These are phyloP conservation scores for Zizania latifolia DNA, from an alignment of 176 grass and related monocot species.

Conservation along the genomic window DNA sequence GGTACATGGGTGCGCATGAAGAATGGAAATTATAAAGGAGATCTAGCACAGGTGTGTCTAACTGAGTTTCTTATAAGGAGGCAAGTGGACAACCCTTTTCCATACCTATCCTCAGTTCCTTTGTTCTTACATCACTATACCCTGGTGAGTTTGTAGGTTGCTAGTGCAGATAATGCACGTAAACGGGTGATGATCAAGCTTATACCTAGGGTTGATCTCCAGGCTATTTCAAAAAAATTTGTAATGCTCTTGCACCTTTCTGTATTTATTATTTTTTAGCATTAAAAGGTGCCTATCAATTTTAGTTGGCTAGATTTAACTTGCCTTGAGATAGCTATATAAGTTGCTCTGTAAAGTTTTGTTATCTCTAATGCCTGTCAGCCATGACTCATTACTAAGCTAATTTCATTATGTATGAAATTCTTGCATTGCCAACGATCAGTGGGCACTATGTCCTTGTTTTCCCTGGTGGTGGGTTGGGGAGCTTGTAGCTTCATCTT, in stretches of 20 bases:
- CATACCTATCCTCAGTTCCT: conserved; percentile 21
- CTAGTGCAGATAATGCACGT: conserved; percentile 50
- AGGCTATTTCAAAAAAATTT: conserved; percentile 83
- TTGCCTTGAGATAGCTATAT: neutral
- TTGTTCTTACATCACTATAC: conserved; percentile 27
- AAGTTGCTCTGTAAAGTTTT: neutral
- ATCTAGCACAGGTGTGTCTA: conserved; percentile 69
- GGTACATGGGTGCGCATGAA: conserved; percentile 93
- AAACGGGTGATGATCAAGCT: conserved; percentile 85
- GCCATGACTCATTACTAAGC: neutral
- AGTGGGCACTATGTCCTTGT: neutral
- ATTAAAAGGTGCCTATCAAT: neutral
- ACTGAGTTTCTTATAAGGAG: neutral
- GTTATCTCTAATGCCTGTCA: conserved; percentile 3
- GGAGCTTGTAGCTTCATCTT: neutral
- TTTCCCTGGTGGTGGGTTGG: neutral
- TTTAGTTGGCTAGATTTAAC: neutral
- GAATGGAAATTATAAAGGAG: conserved; percentile 94
- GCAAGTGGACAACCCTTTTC: neutral
- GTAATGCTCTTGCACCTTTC: conserved; percentile 36
- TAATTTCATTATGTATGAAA: neutral
- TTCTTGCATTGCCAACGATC: neutral
- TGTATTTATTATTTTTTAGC: neutral
- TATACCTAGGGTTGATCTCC: conserved; percentile 85
- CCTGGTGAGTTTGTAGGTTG: conserved; percentile 55